Conservation (phyloP, 1,284 basidiomycete species). For the Testicularia cyperi region DNA sequence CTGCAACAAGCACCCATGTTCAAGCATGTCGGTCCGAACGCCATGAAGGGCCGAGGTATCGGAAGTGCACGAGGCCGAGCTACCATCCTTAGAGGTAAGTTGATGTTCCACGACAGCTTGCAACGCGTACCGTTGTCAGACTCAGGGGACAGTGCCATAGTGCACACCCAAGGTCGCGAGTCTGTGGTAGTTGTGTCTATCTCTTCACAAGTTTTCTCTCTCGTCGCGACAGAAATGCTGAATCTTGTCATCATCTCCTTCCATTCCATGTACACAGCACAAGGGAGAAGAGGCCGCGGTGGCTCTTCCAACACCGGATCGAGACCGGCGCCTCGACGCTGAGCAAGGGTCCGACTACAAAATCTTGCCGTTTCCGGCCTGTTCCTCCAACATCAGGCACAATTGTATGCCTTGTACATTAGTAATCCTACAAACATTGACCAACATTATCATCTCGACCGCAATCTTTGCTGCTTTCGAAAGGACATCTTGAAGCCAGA, state of each 20-base stretch:
- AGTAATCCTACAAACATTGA: no score
- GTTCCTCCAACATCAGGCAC: no score
- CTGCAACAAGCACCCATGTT: slow-evolving; percentile 99
- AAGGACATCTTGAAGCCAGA: no score
- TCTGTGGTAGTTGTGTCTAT: no score
- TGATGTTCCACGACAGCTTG: no score
- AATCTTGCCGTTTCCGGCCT: no score
- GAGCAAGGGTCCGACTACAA: no score
- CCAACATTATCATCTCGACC: no score
- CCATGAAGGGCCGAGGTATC: slow-evolving; percentile 98
- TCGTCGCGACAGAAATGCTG: background rate
- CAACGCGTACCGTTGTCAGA: no score
- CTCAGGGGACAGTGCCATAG: no score
- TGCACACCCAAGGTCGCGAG: no score
- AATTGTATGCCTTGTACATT: background rate
- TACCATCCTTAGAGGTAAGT: slow-evolving; percentile 80
- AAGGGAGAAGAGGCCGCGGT: slow-evolving; percentile 39
- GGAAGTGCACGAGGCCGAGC: slow-evolving; percentile 94
- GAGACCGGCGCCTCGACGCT: slow-evolving; percentile 25
- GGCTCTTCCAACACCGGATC: slow-evolving; percentile 11
- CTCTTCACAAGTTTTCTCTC: background rate
- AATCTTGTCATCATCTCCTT: background rate
- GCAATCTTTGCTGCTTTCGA: no score
- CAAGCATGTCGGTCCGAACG: slow-evolving; percentile 96
- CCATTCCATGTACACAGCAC: slow-evolving; percentile 10